phyloP scores from a whole-genome alignment of 805 yeast species.

The Myxozyma kluyveri region DNA sequence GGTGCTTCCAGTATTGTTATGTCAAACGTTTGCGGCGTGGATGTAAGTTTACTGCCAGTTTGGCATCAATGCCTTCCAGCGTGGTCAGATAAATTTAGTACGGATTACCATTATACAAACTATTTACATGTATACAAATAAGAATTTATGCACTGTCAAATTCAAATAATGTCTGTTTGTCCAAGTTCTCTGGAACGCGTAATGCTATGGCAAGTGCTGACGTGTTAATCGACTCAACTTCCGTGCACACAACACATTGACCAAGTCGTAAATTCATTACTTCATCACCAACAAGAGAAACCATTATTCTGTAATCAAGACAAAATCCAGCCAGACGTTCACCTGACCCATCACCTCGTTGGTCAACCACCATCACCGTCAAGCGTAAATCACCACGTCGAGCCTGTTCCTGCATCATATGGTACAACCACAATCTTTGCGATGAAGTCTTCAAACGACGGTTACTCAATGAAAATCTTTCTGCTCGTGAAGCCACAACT shows the following conservation, averaged over 20 bases:
- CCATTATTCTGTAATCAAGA: constrained; percentile 11
- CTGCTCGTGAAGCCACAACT: background rate
- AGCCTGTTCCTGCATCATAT: constrained; percentile 1
- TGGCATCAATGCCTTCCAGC: too few relatives aligned
- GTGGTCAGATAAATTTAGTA: too few relatives aligned
- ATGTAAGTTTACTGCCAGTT: too few relatives aligned
- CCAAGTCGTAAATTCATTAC: constrained; percentile 9
- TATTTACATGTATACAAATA: background rate
- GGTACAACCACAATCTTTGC: background rate
- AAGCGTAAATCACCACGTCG: constrained; percentile 1
- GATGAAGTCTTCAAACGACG: background rate
- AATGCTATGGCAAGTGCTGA: constrained; percentile 1
- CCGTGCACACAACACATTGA: constrained; percentile 29
- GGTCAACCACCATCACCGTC: constrained; percentile 7
- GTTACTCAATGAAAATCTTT: background rate
- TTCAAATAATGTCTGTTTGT: constrained; percentile 1
- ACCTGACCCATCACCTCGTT: constrained; percentile 7
- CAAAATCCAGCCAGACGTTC: constrained; percentile 10
- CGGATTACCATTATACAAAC: background rate
- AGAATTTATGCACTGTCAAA: background rate
- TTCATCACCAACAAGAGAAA: constrained; percentile 5
- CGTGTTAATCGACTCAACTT: constrained; percentile 13
- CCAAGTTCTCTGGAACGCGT: constrained; percentile 3
- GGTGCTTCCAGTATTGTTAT: too few relatives aligned
- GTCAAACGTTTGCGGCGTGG: too few relatives aligned